A percentile compares a stretch with the other conserved stretches of the same genome.
Conservation (phyloP, 1,284 basidiomycete genomes). For the Tilletiopsis washingtonensis region DNA sequence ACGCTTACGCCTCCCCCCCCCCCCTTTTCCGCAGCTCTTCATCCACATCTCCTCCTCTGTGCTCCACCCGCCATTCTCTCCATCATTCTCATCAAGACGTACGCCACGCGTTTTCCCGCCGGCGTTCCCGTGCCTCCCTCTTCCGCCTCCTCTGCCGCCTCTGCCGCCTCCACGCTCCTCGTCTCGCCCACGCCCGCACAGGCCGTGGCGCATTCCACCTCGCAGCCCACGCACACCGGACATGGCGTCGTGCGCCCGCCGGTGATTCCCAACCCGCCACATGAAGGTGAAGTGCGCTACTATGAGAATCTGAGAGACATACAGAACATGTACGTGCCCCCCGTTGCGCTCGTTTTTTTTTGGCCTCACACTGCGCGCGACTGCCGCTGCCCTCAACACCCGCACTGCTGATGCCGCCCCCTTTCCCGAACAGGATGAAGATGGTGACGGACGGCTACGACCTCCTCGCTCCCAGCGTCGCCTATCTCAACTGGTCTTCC, state of each 20-base stretch:
- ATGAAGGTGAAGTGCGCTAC: conserved; percentile 42
- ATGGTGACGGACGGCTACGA: conserved; percentile 45
- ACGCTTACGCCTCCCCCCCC: too few relatives aligned
- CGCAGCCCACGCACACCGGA: conserved; percentile 9
- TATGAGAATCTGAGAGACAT: conserved; percentile 46
- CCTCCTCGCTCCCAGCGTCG: conserved; percentile 33
- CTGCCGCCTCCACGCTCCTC: neutral
- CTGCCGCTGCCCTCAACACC: too few relatives aligned
- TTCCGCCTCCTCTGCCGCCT: too few relatives aligned
- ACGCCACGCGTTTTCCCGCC: conserved; percentile 21
- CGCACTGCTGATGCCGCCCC: too few relatives aligned
- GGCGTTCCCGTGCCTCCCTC: conserved; percentile 2
- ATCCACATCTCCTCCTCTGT: conserved; percentile 36
- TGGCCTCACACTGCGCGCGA: too few relatives aligned
- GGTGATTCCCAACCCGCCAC: conserved; percentile 36
- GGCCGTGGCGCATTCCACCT: conserved; percentile 5
- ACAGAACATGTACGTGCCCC: conserved; percentile 40
- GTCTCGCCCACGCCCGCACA: conserved; percentile 6
- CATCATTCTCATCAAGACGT: conserved; percentile 37
- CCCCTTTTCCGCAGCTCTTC: conserved; percentile 11
- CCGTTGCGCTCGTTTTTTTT: too few relatives aligned
- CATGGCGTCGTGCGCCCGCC: conserved; percentile 16
- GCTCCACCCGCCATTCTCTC: conserved; percentile 35
- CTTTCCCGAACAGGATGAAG: conserved; percentile 31
- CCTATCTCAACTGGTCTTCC: conserved; percentile 46